Evolutionary conservation across 2,329 filamentous ascomycete genomes (phyloP).

Genomic region (Periconia sp.): DNA sequence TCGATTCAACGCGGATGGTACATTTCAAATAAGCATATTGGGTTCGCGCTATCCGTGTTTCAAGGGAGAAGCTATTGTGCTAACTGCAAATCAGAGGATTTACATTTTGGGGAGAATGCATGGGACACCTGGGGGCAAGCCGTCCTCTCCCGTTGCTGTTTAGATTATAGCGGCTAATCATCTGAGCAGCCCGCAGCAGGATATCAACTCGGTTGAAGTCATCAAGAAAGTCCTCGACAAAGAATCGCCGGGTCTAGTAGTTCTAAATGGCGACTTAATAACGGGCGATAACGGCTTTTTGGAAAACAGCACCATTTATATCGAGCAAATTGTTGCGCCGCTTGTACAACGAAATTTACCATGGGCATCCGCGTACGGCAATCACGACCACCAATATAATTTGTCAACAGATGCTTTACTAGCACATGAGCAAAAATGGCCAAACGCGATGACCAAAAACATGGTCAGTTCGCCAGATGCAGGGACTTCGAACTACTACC

Average conservation of each 20-base stretch:
- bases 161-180: background rate
- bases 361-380: conserved; percentile 70
- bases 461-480: conserved; percentile 42
- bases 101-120: conserved; percentile 65
- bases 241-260: conserved; percentile 60
- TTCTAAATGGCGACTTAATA: conserved; percentile 70
- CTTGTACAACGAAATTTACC: conserved; percentile 57
- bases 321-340: conserved; percentile 13
- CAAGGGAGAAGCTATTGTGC: background rate
- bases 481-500: conserved; percentile 52
- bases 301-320: conserved; percentile 5
- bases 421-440: conserved; percentile 3
- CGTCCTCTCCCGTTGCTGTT: conserved; percentile 30
- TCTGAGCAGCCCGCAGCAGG: conserved; percentile 38
- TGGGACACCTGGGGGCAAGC: conserved; percentile 27
- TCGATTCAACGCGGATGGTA: conserved; percentile 25
- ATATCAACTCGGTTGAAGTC: conserved; percentile 58
- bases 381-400: conserved; percentile 62
- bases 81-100: conserved; percentile 51
- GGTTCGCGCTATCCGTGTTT: background rate
- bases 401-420: conserved; percentile 44
- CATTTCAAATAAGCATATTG: conserved; percentile 59
- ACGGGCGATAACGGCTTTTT: conserved; percentile 56
- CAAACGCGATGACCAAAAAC: conserved; percentile 37
- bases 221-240: conserved; percentile 58